phyloP scores from a whole-genome alignment of 371 early-diverging fungal genomes.

The Rhizomucor pusillus region DNA sequence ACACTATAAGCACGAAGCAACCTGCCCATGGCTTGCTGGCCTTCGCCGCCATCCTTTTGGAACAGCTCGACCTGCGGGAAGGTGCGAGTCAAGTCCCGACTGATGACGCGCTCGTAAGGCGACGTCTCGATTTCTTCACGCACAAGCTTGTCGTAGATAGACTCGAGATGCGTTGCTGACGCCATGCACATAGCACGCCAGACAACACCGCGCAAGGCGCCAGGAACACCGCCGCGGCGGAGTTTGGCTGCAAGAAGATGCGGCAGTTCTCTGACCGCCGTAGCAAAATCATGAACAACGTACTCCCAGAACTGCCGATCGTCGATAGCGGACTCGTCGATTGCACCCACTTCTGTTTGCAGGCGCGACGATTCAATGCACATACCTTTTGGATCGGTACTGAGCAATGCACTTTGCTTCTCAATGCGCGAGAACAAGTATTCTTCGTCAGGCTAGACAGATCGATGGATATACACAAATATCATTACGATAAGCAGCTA shows the following conservation, averaged over 20 bases:
- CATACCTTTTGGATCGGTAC: slow-evolving; percentile 58
- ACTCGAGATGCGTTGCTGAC: slow-evolving; percentile 72
- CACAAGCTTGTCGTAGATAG: slow-evolving; percentile 75
- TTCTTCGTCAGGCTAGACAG: slow-evolving; percentile 50
- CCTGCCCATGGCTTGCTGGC: slow-evolving; percentile 82
- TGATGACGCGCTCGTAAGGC: slow-evolving; percentile 84
- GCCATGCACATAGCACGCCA: slow-evolving; percentile 91
- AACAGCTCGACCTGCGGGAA: slow-evolving; percentile 89
- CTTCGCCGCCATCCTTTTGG: slow-evolving; percentile 75
- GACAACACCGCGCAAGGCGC: slow-evolving; percentile 79
- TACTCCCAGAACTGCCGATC: slow-evolving; percentile 95
- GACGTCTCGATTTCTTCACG: slow-evolving; percentile 62
- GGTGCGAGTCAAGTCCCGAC: slow-evolving; percentile 87
- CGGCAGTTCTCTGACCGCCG: slow-evolving; percentile 57
- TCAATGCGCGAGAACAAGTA: slow-evolving; percentile 57
- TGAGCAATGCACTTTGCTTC: slow-evolving; percentile 56
- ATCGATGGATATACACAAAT: slow-evolving; percentile 1
- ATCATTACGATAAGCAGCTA: no score
- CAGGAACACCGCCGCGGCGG: slow-evolving; percentile 81
- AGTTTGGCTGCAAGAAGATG: slow-evolving; percentile 68
- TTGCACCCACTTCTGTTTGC: slow-evolving; percentile 39
- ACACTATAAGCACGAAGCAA: slow-evolving; percentile 87
- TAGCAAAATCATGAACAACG: slow-evolving; percentile 81
- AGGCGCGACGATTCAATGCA: slow-evolving; percentile 59
- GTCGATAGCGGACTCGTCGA: slow-evolving; percentile 11